A percentile compares a stretch with the other conserved stretches of the same genome.
These are phyloP conservation scores for Capsella rubella DNA, from an alignment of 441 rosid species.

Conservation along the genomic window DNA sequence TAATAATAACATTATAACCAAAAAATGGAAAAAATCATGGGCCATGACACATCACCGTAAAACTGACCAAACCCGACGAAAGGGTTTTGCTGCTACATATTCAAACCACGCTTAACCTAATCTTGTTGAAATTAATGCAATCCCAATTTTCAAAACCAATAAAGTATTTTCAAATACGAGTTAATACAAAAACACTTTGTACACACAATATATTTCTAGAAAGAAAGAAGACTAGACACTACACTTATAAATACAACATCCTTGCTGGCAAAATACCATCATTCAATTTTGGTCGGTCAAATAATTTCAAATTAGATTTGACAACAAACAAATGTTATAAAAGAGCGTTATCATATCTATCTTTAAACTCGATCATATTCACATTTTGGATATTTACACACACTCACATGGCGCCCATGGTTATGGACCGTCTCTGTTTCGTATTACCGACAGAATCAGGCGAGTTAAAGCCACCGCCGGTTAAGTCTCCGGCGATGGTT, in stretches of 20 bases:
- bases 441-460: slow-evolving; percentile 58
- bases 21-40: not conserved
- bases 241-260: slow-evolving; percentile 31
- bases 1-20: slow-evolving; percentile 1
- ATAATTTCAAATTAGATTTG: not conserved
- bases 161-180: not conserved
- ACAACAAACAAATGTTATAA: slow-evolving; percentile 29
- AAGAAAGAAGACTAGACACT: not conserved
- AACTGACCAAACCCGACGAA: slow-evolving; percentile 26
- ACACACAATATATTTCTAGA: slow-evolving; percentile 15
- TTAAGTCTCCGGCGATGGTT: slow-evolving; percentile 21
- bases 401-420: slow-evolving; percentile 42
- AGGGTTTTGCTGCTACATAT: slow-evolving; percentile 11
- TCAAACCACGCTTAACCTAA: slow-evolving; percentile 46
- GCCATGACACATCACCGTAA: slow-evolving; percentile 33
- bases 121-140: slow-evolving; percentile 41
- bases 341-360: slow-evolving; percentile 25
- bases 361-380: slow-evolving; percentile 22
- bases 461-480: slow-evolving; percentile 47
- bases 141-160: slow-evolving; percentile 15
- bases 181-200: not conserved
- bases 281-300: slow-evolving; percentile 43
- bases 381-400: slow-evolving; percentile 9
- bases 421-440: slow-evolving; percentile 62
- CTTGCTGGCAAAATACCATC: slow-evolving; percentile 40